A percentile compares a stretch with the other conserved stretches of the same genome.
Conservation (phyloP, 768 basidiomycete species). For the Solioccasus polychromus region DNA sequence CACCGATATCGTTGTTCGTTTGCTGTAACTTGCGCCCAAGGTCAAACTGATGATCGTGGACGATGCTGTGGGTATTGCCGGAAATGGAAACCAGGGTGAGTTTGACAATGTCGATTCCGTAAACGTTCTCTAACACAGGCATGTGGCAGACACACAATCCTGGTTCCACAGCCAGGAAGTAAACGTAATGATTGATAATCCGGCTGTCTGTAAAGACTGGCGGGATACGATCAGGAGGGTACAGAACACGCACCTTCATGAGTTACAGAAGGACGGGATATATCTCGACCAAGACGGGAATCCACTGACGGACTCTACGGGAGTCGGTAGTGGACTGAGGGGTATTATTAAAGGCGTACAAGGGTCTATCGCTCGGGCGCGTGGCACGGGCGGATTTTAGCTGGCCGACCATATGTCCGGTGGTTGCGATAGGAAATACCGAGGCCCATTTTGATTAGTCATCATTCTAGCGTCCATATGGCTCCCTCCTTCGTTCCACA, state of each 20-base stretch:
- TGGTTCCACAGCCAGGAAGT: slow-evolving; percentile 75
- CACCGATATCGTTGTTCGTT: background rate
- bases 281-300: slow-evolving; percentile 53
- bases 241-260: slow-evolving; percentile 55
- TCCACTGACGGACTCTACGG: slow-evolving; percentile 36
- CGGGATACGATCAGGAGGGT: slow-evolving; percentile 48
- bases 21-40: slow-evolving; percentile 14
- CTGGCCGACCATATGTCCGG: background rate
- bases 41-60: slow-evolving; percentile 70
- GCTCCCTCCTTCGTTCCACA: background rate
- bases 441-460: slow-evolving; percentile 10
- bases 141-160: slow-evolving; percentile 50
- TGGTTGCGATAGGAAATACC: background rate
- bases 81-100: slow-evolving; percentile 67
- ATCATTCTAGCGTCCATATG: slow-evolving; percentile 7
- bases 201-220: slow-evolving; percentile 53
- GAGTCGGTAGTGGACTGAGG: slow-evolving; percentile 35
- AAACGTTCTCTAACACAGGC: slow-evolving; percentile 1
- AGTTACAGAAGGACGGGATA: slow-evolving; percentile 47
- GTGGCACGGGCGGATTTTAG: slow-evolving; percentile 41
- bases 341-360: slow-evolving; percentile 42
- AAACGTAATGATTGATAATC: slow-evolving; percentile 61
- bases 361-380: slow-evolving; percentile 41
- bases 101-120: background rate
- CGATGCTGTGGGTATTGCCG: slow-evolving; percentile 59